Evolutionary conservation across 2,329 filamentous ascomycete species (phyloP).

Genomic region (Apiospora sp.): DNA sequence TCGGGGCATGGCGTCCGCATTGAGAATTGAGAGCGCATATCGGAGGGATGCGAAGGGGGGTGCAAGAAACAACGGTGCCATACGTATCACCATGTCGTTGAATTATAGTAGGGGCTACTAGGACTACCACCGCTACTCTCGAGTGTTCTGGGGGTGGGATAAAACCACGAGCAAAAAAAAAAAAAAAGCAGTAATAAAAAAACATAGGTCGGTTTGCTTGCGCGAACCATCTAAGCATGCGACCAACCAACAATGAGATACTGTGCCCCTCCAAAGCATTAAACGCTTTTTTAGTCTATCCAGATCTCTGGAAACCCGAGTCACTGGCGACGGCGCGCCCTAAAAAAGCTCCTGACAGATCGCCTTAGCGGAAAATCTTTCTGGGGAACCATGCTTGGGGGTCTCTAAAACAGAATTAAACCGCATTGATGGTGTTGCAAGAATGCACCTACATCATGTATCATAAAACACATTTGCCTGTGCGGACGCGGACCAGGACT

Average conservation of each 20-base stretch:
- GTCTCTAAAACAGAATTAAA: constrained; percentile 2
- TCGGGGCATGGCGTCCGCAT: constrained; percentile 12
- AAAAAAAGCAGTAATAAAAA: not conserved
- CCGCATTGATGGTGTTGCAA: constrained; percentile 20
- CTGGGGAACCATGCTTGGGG: constrained; percentile 41
- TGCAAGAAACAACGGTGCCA: not conserved
- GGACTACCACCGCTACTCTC: not conserved
- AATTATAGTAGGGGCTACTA: constrained; percentile 22
- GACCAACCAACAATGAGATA: constrained; percentile 31
- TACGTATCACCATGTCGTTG: constrained; percentile 24
- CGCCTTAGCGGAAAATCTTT: constrained; percentile 46
- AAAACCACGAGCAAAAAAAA: not conserved
- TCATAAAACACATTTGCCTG: constrained; percentile 14
- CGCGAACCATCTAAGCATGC: constrained; percentile 17
- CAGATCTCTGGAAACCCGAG: constrained; percentile 37
- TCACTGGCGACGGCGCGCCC: constrained; percentile 39
- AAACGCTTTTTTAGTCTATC: constrained; percentile 46
- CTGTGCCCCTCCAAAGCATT: constrained; percentile 40
- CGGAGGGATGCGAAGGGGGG: not conserved
- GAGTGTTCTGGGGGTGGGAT: not conserved
- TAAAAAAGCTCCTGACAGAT: constrained; percentile 44
- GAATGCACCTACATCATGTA: constrained; percentile 15
- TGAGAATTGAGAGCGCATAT: constrained; percentile 1
- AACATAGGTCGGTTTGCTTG: constrained; percentile 18
- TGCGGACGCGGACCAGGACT: constrained; percentile 9